Conservation (phyloP, 768 basidiomycete species). For the Lactarius evosmus region DNA sequence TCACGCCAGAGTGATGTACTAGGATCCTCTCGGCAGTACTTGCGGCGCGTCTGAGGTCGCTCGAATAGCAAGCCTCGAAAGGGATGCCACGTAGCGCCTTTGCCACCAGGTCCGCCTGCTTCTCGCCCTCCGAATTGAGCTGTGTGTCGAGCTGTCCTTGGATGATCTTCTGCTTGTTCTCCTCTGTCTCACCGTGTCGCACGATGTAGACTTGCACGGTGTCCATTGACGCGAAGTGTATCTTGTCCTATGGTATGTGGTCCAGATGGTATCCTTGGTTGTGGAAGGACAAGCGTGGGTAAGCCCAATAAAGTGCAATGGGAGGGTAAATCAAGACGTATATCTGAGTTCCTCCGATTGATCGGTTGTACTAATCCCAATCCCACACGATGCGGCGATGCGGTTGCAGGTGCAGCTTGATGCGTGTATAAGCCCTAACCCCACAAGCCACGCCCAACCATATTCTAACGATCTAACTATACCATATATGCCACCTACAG, state of each 20-base stretch:
- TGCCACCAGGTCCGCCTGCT: conserved; percentile 57
- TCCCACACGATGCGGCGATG: not conserved
- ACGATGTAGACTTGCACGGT: conserved; percentile 57
- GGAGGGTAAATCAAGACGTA: no score
- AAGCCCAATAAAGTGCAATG: not conserved
- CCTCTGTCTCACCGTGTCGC: conserved; percentile 77
- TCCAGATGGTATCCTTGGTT: not conserved
- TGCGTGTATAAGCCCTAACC: not conserved
- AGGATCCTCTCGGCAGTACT: conserved; percentile 72
- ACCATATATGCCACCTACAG: not conserved
- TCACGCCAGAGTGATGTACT: conserved; percentile 46
- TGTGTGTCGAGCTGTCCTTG: conserved; percentile 74
- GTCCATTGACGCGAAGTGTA: conserved; percentile 29
- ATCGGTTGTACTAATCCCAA: not conserved
- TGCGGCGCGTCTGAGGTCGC: conserved; percentile 66
- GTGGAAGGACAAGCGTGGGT: not conserved
- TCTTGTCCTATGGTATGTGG: not conserved
- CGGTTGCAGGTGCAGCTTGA: not conserved
- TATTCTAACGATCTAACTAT: not conserved
- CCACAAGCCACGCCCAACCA: not conserved
- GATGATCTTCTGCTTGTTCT: conserved; percentile 57
- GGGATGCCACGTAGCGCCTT: conserved; percentile 49
- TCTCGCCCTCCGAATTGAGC: conserved; percentile 58
- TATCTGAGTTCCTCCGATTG: not conserved
- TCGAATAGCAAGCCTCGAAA: conserved; percentile 62